A percentile compares a stretch with the other conserved stretches of the same genome.
Conservation (phyloP, 164 flowering plant species). For the Macadamia integrifolia region DNA sequence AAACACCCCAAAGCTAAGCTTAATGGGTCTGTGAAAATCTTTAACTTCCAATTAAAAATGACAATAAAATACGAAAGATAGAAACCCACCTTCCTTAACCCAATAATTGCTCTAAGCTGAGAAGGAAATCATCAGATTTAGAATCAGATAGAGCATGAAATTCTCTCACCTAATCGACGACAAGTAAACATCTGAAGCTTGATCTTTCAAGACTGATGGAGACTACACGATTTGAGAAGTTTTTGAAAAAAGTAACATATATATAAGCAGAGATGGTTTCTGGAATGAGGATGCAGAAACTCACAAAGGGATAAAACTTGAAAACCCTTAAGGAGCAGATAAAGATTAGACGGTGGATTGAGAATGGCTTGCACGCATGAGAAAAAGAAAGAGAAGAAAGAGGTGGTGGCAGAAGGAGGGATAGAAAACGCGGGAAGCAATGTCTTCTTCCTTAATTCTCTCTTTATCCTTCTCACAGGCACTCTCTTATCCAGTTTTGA, state of each 20-base stretch:
- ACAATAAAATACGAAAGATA: neutral
- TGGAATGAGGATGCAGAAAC: neutral
- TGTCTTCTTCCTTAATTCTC: constrained; percentile 4
- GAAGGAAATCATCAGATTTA: neutral
- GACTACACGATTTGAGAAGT: neutral
- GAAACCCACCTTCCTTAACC: neutral
- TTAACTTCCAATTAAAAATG: neutral
- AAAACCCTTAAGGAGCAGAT: neutral
- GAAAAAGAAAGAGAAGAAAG: constrained; percentile 1
- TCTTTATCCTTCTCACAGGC: neutral
- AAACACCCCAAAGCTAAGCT: neutral
- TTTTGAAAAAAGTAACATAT: too few species aligned
- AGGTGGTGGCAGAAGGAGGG: neutral
- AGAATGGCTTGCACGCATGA: constrained; percentile 25
- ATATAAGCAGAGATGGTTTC: neutral
- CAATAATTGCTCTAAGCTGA: neutral
- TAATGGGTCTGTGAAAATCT: neutral
- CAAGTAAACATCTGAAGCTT: neutral
- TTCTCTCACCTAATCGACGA: neutral
- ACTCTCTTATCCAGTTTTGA: neutral
- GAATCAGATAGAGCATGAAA: neutral
- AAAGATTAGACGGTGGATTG: neutral
- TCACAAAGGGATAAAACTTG: neutral
- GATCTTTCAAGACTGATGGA: neutral
- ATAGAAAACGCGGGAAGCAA: constrained; percentile 21